Conservation (phyloP, 805 yeast genomes). For the Candida quercuum region DNA sequence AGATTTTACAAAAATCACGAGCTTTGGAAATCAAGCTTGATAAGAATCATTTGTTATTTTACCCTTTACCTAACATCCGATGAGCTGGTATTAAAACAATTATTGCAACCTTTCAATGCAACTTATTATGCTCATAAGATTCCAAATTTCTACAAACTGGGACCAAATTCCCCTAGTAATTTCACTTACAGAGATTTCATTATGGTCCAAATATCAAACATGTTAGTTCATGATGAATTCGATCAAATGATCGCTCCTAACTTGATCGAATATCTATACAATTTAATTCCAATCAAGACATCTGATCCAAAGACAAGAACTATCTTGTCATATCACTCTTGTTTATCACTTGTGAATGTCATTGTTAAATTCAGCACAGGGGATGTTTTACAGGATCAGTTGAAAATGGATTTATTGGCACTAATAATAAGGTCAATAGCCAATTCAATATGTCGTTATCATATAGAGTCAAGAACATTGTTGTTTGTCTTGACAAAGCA, state of each 20-base stretch:
- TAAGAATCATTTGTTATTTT: constrained; percentile 47
- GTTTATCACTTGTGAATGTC: constrained; percentile 38
- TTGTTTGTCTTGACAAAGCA: constrained; percentile 41
- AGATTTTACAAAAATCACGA: constrained; percentile 38
- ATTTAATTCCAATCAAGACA: constrained; percentile 42
- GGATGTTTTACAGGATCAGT: constrained; percentile 23
- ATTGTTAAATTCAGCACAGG: constrained; percentile 25
- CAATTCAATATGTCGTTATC: constrained; percentile 44
- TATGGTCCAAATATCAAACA: constrained; percentile 44
- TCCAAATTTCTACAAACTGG: constrained; percentile 48
- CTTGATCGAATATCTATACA: constrained; percentile 55
- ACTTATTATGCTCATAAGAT: constrained; percentile 38
- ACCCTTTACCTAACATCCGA: constrained; percentile 44
- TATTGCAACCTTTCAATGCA: constrained; percentile 41
- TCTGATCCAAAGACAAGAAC: constrained; percentile 28
- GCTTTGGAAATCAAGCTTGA: constrained; percentile 32
- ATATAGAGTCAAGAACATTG: constrained; percentile 48
- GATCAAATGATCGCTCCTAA: constrained; percentile 37
- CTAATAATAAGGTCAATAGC: constrained; percentile 52
- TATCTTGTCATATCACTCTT: constrained; percentile 45
- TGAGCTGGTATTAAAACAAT: constrained; percentile 29
- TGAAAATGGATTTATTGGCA: constrained; percentile 53
- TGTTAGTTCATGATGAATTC: constrained; percentile 31
- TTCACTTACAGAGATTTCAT: constrained; percentile 61
- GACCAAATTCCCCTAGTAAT: constrained; percentile 29